A percentile compares a stretch with the other conserved stretches of the same genome.
Conservation (phyloP, 2,329 filamentous ascomycete species). For the Scortechinia acanthostroma region DNA sequence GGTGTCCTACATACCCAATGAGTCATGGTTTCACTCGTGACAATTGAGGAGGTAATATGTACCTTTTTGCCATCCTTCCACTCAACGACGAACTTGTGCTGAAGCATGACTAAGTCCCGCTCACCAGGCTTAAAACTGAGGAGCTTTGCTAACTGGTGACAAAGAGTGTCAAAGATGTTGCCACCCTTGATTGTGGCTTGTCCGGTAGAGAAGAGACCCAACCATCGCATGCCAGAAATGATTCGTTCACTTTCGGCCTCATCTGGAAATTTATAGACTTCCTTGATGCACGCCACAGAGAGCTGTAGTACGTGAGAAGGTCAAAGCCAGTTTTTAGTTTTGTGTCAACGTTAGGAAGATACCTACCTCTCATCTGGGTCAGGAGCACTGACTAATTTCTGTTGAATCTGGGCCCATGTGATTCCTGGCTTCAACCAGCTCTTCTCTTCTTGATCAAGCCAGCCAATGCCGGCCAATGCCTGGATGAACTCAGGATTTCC, state of each 20-base stretch:
- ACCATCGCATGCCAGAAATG: too few species aligned
- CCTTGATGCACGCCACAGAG: too few species aligned
- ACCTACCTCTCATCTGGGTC: constrained; percentile 25
- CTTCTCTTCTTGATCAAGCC: constrained; percentile 53
- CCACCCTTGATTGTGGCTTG: constrained; percentile 26
- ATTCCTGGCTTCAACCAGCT: constrained; percentile 16
- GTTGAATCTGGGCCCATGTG: constrained; percentile 12
- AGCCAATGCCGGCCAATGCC: constrained; percentile 62
- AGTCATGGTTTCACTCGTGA: too few species aligned
- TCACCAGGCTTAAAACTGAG: constrained; percentile 80
- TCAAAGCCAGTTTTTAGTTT: too few species aligned
- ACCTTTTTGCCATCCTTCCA: constrained; percentile 74
- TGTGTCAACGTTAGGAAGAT: too few species aligned
- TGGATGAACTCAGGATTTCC: constrained; percentile 66
- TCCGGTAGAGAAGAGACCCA: neutral
- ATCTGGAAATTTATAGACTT: too few species aligned
- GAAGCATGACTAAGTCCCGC: constrained; percentile 75
- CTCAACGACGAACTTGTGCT: constrained; percentile 81
- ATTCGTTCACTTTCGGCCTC: too few species aligned
- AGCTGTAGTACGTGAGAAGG: too few species aligned
- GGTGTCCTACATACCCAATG: constrained; percentile 65
- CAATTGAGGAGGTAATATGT: too few species aligned
- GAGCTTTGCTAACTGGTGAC: constrained; percentile 81
- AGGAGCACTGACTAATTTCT: constrained; percentile 6
- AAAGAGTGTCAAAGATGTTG: constrained; percentile 85